Conservation (phyloP, 345 rosid genomes). For the Triadica sebifera region DNA sequence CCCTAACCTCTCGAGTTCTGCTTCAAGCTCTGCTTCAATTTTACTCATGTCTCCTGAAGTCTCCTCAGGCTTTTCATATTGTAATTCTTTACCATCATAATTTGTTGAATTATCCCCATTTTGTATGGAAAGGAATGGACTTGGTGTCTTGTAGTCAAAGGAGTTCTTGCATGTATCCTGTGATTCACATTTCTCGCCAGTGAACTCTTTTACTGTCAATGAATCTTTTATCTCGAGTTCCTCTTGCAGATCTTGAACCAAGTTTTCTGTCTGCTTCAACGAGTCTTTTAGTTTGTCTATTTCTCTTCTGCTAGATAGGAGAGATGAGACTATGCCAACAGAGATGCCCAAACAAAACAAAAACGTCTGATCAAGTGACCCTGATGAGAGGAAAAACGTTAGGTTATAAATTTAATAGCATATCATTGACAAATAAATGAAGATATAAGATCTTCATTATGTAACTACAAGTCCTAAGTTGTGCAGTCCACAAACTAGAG, state of each 20-base stretch:
- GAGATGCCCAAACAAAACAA: slow-evolving; percentile 68
- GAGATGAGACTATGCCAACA: slow-evolving; percentile 60
- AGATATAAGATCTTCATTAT: slow-evolving; percentile 1
- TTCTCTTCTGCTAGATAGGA: slow-evolving; percentile 45
- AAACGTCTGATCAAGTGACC: slow-evolving; percentile 36
- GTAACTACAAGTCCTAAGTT: not conserved
- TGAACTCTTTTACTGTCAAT: slow-evolving; percentile 52
- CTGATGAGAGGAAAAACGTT: slow-evolving; percentile 36
- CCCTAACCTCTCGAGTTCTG: slow-evolving; percentile 91
- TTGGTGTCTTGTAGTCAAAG: slow-evolving; percentile 24
- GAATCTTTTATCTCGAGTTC: slow-evolving; percentile 72
- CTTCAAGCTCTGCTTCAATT: slow-evolving; percentile 96
- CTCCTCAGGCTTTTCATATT: slow-evolving; percentile 38
- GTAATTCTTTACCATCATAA: slow-evolving; percentile 26
- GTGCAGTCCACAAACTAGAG: not conserved
- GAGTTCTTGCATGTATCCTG: slow-evolving; percentile 32
- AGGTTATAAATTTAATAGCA: slow-evolving; percentile 10
- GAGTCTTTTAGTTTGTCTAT: slow-evolving; percentile 44
- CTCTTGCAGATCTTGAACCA: slow-evolving; percentile 77
- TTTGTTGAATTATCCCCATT: slow-evolving; percentile 22
- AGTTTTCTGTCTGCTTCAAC: slow-evolving; percentile 56
- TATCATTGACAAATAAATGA: not conserved
- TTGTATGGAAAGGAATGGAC: slow-evolving; percentile 15
- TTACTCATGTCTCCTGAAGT: slow-evolving; percentile 54
- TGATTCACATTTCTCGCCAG: slow-evolving; percentile 43